phyloP scores from a whole-genome alignment of 805 yeast species.

The Monosporozyma unispora region DNA sequence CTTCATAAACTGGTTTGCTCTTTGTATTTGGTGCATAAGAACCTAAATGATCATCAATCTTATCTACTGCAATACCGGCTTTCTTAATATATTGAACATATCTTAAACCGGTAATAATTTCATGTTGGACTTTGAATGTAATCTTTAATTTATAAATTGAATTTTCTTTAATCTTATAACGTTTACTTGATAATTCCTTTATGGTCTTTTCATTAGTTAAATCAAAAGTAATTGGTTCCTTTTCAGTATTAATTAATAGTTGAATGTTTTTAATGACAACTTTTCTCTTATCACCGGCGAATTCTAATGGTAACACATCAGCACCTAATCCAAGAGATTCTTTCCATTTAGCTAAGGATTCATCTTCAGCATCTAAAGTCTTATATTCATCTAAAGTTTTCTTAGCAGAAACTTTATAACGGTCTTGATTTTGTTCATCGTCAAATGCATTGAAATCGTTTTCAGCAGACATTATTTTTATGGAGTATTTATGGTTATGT shows the following conservation, averaged over 20 bases:
- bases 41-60: slow-evolving; percentile 80
- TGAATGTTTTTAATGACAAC: slow-evolving; percentile 77
- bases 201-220: slow-evolving; percentile 54
- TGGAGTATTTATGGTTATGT: no score
- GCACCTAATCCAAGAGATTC: slow-evolving; percentile 69
- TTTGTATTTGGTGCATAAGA: slow-evolving; percentile 83
- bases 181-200: slow-evolving; percentile 49
- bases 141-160: slow-evolving; percentile 63
- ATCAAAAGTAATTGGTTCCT: slow-evolving; percentile 55
- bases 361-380: slow-evolving; percentile 80
- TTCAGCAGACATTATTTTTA: slow-evolving; percentile 32
- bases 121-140: slow-evolving; percentile 79
- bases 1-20: slow-evolving; percentile 69
- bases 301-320: slow-evolving; percentile 52
- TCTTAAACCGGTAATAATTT: slow-evolving; percentile 82
- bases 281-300: slow-evolving; percentile 59
- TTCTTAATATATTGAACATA: slow-evolving; percentile 80
- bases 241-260: slow-evolving; percentile 56
- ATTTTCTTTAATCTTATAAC: slow-evolving; percentile 71
- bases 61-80: slow-evolving; percentile 81
- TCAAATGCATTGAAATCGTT: slow-evolving; percentile 23
- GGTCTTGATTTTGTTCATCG: slow-evolving; percentile 21
- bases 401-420: slow-evolving; percentile 37
- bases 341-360: slow-evolving; percentile 85
- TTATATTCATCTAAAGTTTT: slow-evolving; percentile 80